Evolutionary conservation across 805 yeast species (phyloP).

Genomic region (Candida verbasci): DNA sequence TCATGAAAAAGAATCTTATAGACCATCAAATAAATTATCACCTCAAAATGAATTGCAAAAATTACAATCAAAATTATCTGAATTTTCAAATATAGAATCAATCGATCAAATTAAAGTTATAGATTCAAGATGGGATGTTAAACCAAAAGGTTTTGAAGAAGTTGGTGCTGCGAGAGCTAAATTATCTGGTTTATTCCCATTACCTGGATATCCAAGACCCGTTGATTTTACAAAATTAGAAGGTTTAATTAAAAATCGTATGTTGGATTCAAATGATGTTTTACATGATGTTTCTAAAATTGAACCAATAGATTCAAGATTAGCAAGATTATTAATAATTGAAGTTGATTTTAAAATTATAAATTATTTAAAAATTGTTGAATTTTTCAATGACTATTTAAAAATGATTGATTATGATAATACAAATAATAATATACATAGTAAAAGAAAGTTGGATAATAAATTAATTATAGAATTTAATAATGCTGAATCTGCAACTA

Average conservation of each 20-base stretch:
- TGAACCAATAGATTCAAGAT: constrained; percentile 36
- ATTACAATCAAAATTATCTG: not conserved
- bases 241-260: constrained; percentile 32
- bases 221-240: constrained; percentile 39
- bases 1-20: constrained; percentile 3
- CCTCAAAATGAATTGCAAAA: constrained; percentile 1
- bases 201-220: constrained; percentile 59
- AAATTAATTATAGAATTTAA: constrained; percentile 49
- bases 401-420: constrained; percentile 37
- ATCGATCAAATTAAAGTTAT: constrained; percentile 48
- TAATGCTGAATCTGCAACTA: constrained; percentile 51
- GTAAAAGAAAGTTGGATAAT: constrained; percentile 29
- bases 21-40: constrained; percentile 4
- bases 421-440: constrained; percentile 29
- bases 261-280: constrained; percentile 25
- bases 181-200: constrained; percentile 70
- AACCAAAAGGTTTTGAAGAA: constrained; percentile 69
- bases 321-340: constrained; percentile 27
- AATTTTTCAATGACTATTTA: constrained; percentile 43
- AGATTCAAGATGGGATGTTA: constrained; percentile 63
- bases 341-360: constrained; percentile 27
- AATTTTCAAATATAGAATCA: constrained; percentile 27
- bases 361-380: constrained; percentile 37
- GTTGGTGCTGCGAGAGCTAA: constrained; percentile 76
- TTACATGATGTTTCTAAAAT: constrained; percentile 30